Base-by-base conservation (phyloP, 202 grass and related monocot genomes). In the Panicum virgatum region DNA sequence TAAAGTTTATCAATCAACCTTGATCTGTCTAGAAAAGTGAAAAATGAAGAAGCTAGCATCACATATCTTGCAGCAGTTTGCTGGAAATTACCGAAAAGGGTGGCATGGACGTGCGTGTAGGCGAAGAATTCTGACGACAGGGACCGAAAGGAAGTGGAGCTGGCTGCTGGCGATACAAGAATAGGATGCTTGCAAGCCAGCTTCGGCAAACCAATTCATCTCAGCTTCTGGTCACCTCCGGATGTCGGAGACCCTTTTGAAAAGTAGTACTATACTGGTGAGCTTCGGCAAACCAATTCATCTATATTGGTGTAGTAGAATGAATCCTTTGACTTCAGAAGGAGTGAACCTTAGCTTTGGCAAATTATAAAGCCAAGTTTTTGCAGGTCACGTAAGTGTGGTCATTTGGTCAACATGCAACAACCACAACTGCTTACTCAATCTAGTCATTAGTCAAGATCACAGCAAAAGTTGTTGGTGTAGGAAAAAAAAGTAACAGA, bases 91-190 rank as follows among this genome's bases (percentile, higher is more conserved):
- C 57, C 25, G 52, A 3, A n/a, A 63, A 51, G 5, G 63, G 13
- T 53, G 68, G 50, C 53, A 9, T 56, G 56, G 56, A 71, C 82
- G 71, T 81, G 71, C 82, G 71, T 85, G 82, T 56, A 89, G 81
- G 77, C 70, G 34, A 81, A 70, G 8, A 64, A 76, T 80, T 81
- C 54, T 14, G 13, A 37, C 23, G 45, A 40, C 44, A 54, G 45
- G 20, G 44, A 69, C 26, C 5, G 22, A 59, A 58, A 58, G 14
- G 11, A 34, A 34, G 32, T 34, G 3, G 3, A 34, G 32, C 32
- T 34, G 29, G 29, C 29, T 30, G 70, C 9, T 32, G 44, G 47
- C 47, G 56, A 59, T 26, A 13, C 5, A 56, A 65, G 77, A 51
- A 60, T 48, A 66, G 9, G 18, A 77, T 48, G 51, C 78, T 82